Percentiles rank a stretch among this genome's conserved stretches.
Evolutionary conservation across 192 early-diverging fungal genomes (phyloP).

Genomic region (Coemansia sp.): DNA sequence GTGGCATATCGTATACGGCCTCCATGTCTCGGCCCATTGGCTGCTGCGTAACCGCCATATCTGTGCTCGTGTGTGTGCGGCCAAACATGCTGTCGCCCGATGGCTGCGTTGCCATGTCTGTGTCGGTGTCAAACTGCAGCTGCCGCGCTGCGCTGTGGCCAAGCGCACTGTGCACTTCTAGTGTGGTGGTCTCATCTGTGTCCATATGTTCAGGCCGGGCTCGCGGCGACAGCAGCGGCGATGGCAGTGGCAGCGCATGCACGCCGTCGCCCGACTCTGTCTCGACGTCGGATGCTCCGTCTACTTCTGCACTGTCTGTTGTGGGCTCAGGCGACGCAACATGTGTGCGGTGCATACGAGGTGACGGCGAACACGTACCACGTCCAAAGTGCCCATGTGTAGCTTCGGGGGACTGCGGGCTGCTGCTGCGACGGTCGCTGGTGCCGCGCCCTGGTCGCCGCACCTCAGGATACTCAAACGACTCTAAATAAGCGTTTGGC

Average conservation of each 20-base stretch:
- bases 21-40: slow-evolving; percentile 22
- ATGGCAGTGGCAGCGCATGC: slow-evolving; percentile 30
- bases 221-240: slow-evolving; percentile 48
- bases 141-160: neutral
- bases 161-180: neutral
- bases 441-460: neutral
- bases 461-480: slow-evolving; percentile 5
- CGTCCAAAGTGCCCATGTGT: slow-evolving; percentile 16
- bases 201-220: slow-evolving; percentile 33
- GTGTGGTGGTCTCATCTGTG: slow-evolving; percentile 16
- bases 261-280: slow-evolving; percentile 5
- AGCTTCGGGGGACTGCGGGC: slow-evolving; percentile 28
- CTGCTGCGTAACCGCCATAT: slow-evolving; percentile 13
- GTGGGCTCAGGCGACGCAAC: slow-evolving; percentile 4
- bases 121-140: neutral
- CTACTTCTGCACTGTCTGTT: neutral
- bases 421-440: slow-evolving; percentile 37
- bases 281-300: neutral
- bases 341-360: neutral
- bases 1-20: slow-evolving; percentile 49
- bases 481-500: slow-evolving; percentile 6
- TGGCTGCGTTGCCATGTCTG: neutral
- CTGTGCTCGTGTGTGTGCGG: slow-evolving; percentile 13
- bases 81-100: neutral
- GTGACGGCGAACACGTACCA: slow-evolving; percentile 27